Conservation (phyloP, 139 green algal genomes). For the Haematococcus sp. region DNA sequence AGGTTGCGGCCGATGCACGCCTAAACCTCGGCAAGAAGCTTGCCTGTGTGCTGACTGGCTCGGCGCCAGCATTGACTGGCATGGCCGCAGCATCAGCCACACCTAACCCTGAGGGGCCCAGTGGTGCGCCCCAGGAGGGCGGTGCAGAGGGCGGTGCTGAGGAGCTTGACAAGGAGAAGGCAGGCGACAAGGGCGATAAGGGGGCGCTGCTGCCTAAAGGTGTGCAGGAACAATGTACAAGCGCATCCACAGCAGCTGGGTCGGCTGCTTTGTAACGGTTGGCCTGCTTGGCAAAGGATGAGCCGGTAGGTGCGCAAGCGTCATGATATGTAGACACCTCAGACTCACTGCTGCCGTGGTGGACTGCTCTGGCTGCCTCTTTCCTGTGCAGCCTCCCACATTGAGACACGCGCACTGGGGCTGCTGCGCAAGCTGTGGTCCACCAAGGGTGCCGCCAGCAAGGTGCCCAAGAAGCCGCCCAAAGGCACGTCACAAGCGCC, state of each 20-base stretch:
- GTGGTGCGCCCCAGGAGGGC: not conserved
- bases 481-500: no score
- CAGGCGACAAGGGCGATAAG: no score
- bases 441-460: constrained; percentile 13
- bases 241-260: no score
- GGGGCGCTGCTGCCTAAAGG: constrained; percentile 2
- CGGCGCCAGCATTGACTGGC: no score
- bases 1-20: constrained; percentile 61
- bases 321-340: no score
- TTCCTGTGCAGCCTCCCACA: constrained; percentile 73
- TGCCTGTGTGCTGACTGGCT: constrained; percentile 28
- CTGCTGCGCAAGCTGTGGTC: constrained; percentile 68
- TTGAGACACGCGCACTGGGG: constrained; percentile 80
- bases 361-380: no score
- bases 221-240: no score
- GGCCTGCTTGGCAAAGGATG: constrained; percentile 13
- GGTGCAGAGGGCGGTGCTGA: not conserved
- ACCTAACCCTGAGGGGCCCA: not conserved
- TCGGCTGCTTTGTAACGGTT: not conserved
- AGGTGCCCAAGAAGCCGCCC: constrained; percentile 10
- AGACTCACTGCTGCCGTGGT: no score
- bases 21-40: constrained; percentile 78
- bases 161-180: constrained; percentile 1
- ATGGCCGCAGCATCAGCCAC: not conserved
- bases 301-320: no score